A percentile compares a stretch with the other conserved stretches of the same genome.
These are phyloP conservation scores for Solanum verrucosum DNA, from an alignment of 257 asterid genomes.

Conservation along the genomic window DNA sequence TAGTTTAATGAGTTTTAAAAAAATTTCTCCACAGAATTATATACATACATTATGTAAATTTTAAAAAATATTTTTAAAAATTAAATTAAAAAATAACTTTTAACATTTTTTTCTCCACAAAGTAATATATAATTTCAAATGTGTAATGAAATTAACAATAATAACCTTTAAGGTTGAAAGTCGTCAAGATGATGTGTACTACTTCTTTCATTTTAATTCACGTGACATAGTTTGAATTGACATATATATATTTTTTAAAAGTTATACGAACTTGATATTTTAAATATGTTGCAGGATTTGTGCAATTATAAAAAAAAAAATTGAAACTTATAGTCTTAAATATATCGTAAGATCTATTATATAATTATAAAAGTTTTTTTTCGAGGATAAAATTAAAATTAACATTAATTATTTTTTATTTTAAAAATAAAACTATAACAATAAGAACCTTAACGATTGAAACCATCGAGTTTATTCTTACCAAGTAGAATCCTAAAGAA, in stretches of 20 bases:
- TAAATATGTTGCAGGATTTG: not conserved
- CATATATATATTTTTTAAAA: no score
- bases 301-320: not conserved
- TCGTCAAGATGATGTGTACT: not conserved
- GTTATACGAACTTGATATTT: not conserved
- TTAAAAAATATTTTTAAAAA: no score
- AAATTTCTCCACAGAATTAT: not conserved
- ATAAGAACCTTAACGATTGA: not conserved
- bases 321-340: not conserved
- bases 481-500: not conserved
- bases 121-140: not conserved
- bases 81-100: no score
- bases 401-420: no score
- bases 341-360: no score
- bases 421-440: not conserved
- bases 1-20: not conserved
- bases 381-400: not conserved
- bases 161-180: not conserved
- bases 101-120: no score
- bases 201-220: not conserved
- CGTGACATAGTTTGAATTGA: not conserved
- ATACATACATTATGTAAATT: no score
- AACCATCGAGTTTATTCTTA: not conserved
- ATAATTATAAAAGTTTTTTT: not conserved
- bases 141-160: not conserved